Evolutionary conservation across 2,329 filamentous ascomycete genomes (phyloP), one percentile per base, ranked within the genome.

Genomic region (Plenodomus biglobosus): DNA sequence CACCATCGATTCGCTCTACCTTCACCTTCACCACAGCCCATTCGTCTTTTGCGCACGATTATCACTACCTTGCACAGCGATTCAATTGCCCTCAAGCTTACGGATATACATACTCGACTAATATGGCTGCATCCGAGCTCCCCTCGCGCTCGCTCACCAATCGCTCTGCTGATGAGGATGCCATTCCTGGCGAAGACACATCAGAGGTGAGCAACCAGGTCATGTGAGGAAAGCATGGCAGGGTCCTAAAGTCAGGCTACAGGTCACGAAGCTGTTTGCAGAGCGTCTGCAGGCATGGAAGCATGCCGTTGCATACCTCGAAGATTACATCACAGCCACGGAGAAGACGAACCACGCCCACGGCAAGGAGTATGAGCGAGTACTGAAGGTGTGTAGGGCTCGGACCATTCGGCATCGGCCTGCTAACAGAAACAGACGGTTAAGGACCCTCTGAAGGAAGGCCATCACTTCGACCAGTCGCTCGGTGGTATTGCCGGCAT

Each of bases 241-340:
- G 22, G 6, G 22, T 11, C 5, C 22, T 3, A 7, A n/a, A n/a
- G 1, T 2, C 8, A 27, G 24, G 2, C 8, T 13, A 1, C 10
- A 46, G 49, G 61, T 73, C 35, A 78, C 76, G 38, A 78, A 73
- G 68, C 81, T 97, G 41, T 86, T 99, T 56, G 80, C 86, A 46
- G 90, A 97, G 77, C 85, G 94, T 57, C 80, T 99, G 52, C 87
- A 89, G 65, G 94, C 94, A 39, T 99, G 91, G 91, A 97, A 96
- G 73, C 92, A 97, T 72, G 90, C 92, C 52, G 89, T 91, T 54
- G 89, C 80, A 47, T 92, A 96, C 68, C 80, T 99, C 40, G 91
- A 97, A 74, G 90, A 95, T 42, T 99, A 96, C 71, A 80, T 97
- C 64, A 78, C 77, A 22, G 85, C 88, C 6, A 89, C 91, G 3